Conservation (phyloP, 2,329 filamentous ascomycete species). For the Beauveria sp. region DNA sequence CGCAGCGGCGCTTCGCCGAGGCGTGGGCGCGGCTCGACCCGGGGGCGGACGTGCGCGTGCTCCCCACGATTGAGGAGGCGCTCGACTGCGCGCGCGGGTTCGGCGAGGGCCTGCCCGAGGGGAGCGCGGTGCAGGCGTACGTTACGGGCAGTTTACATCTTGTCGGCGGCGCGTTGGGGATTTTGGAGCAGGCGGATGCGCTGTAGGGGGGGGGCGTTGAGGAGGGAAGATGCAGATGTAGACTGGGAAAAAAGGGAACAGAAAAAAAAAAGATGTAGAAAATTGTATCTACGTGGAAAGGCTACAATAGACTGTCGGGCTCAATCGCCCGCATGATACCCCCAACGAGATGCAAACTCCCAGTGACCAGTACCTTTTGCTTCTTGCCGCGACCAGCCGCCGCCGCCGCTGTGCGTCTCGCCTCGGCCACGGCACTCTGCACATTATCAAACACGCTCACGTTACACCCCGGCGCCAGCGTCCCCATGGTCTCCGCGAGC, state of each 20-base stretch:
- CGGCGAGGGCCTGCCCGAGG: slow-evolving; percentile 21
- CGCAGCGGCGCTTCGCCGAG: slow-evolving; percentile 45
- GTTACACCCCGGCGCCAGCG: slow-evolving; percentile 37
- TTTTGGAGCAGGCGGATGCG: slow-evolving; percentile 39
- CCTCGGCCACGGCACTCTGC: slow-evolving; percentile 57
- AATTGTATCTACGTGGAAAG: not conserved
- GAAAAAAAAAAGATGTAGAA: not conserved
- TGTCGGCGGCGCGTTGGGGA: slow-evolving; percentile 46
- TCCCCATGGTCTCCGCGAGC: slow-evolving; percentile 54
- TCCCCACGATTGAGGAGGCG: slow-evolving; percentile 49
- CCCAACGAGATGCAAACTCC: slow-evolving; percentile 78
- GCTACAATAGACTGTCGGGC: slow-evolving; percentile 30
- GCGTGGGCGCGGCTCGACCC: slow-evolving; percentile 43
- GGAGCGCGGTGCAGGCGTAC: slow-evolving; percentile 36
- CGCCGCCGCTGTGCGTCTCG: slow-evolving; percentile 37
- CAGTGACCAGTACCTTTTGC: slow-evolving; percentile 65
- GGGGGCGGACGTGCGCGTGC: slow-evolving; percentile 34
- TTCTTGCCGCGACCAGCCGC: slow-evolving; percentile 25
- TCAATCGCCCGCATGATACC: slow-evolving; percentile 67
- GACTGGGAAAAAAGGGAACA: not conserved
- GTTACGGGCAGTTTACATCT: slow-evolving; percentile 58
- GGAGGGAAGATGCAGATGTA: not conserved
- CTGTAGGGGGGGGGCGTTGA: slow-evolving; percentile 22
- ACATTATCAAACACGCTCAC: slow-evolving; percentile 58
- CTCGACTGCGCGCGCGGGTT: slow-evolving; percentile 38